These are phyloP conservation scores for Yamadazyma conglobata DNA, from an alignment of 1,139 yeast genomes.

Conservation along the genomic window DNA sequence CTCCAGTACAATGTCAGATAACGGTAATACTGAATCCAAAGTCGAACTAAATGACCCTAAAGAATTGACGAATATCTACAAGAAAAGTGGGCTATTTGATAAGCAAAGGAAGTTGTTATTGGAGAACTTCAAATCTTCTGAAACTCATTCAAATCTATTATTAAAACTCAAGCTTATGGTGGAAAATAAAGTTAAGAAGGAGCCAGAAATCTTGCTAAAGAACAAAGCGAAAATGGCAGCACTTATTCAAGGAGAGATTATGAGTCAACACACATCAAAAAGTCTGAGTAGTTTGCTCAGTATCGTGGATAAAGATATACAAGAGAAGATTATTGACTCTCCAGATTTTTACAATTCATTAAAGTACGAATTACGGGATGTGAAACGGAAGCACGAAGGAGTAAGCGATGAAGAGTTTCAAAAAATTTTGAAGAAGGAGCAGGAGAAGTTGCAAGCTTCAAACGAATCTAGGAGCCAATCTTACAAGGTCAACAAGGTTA, in stretches of 20 bases:
- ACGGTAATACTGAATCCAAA: no score
- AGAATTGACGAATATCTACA: constrained; percentile 41
- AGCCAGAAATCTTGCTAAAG: constrained; percentile 46
- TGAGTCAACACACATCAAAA: constrained; percentile 20
- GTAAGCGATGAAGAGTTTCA: constrained; percentile 41
- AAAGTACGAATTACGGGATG: constrained; percentile 33
- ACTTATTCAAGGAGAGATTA: constrained; percentile 48
- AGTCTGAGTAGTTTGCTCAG: constrained; percentile 22
- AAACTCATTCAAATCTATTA: constrained; percentile 41
- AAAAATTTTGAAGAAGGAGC: constrained; percentile 18
- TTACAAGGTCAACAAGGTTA: constrained; percentile 12
- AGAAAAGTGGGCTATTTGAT: constrained; percentile 52
- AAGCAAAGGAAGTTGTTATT: constrained; percentile 40
- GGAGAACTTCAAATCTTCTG: constrained; percentile 42
- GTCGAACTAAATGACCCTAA: constrained; percentile 29
- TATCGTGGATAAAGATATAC: constrained; percentile 46
- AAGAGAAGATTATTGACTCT: constrained; percentile 44
- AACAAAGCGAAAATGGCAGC: constrained; percentile 54
- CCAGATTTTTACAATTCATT: constrained; percentile 36
- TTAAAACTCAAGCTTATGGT: constrained; percentile 43
- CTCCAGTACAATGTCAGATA: background rate
- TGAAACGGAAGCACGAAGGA: constrained; percentile 32
- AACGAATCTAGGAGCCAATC: background rate
- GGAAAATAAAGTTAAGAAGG: constrained; percentile 44
- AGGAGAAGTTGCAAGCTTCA: constrained; percentile 5